These are phyloP conservation scores for Rhodamnia rubescens DNA, from an alignment of 345 rosid genomes.

Conservation along the genomic window DNA sequence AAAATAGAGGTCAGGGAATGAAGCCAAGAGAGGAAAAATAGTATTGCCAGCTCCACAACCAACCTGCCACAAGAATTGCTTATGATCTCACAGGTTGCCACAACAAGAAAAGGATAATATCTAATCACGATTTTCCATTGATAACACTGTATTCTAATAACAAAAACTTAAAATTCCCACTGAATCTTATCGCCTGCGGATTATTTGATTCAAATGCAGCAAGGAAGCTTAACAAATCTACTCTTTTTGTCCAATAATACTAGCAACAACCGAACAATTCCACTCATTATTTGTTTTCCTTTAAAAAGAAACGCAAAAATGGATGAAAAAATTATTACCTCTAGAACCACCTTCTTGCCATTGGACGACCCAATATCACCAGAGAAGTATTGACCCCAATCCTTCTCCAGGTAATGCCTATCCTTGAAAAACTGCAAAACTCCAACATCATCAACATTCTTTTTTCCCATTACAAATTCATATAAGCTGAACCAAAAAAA, in stretches of 20 bases:
- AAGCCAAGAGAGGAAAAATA: constrained; percentile 39
- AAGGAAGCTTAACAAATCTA: not conserved
- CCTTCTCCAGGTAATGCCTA: constrained; percentile 63
- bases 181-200: not conserved
- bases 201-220: not conserved
- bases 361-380: constrained; percentile 5
- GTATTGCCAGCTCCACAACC: constrained; percentile 62
- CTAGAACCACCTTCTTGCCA: constrained; percentile 16
- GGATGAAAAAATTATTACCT: constrained; percentile 2
- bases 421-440: constrained; percentile 45
- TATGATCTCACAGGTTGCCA: not conserved
- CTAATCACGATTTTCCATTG: not conserved
- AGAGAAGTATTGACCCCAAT: constrained; percentile 38
- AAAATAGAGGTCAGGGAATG: constrained; percentile 28
- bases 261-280: not conserved
- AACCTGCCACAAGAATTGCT: constrained; percentile 13
- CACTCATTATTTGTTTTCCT: not conserved
- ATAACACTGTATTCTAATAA: not conserved
- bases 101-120: not conserved
- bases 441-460: not conserved
- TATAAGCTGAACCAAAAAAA: not conserved
- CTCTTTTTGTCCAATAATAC: not conserved
- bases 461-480: not conserved
- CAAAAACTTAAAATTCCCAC: not conserved
- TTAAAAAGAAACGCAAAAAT: not conserved